Base-by-base conservation (phyloP, 2,329 filamentous ascomycete species). In the Colletotrichum kahawae region DNA sequence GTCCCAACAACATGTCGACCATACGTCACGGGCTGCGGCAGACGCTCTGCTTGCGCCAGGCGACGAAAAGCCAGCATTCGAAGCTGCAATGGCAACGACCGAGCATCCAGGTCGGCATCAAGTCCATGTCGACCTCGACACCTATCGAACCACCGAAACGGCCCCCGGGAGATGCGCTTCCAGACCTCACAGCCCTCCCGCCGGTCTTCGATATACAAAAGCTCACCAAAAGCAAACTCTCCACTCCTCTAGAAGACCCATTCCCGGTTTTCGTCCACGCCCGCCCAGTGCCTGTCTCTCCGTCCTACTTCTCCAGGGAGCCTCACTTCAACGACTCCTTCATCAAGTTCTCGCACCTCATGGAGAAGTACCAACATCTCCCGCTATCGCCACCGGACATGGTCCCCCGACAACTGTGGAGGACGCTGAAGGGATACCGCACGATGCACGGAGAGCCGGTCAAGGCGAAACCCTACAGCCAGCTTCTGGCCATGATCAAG, bases 221-320 rank as follows among this genome's bases (percentile, higher is more conserved):
- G n/a, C 43, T 51, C n/a, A 51, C 60, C 51, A 38, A 60, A 27
- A 48, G 64, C 36, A 75, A n/a, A 14, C 36, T 74, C 9, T 16
- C 29, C 13, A 33, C 48, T 21, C 72, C 73, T 12, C 75, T 72
- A 33, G 56, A 78, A 16, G 77, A 81, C 0, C 82, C 84, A 1
- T 82, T 84, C n/a, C 75, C 81, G 13, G 81, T 81, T 57, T 77
- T 85, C 33, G 78, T 80, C 31, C 89, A 91, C 78, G 92, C 94
- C 68, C 95, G 97, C 78, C 88, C 97, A 27, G 87, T 98, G 43
- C 97, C 97, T 24, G 90, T 90, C 31, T 98, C 96, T 43, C 93
- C 95, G 4, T 97, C 96, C n/a, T 99, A 99, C 86, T 99, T 98
- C 87, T 96, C 95, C 67, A 93, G 93, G 67, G 93, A 93, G 76